phyloP scores from a whole-genome alignment of 2,329 filamentous ascomycete genomes.

The Stagonosporopsis rhizophila region DNA sequence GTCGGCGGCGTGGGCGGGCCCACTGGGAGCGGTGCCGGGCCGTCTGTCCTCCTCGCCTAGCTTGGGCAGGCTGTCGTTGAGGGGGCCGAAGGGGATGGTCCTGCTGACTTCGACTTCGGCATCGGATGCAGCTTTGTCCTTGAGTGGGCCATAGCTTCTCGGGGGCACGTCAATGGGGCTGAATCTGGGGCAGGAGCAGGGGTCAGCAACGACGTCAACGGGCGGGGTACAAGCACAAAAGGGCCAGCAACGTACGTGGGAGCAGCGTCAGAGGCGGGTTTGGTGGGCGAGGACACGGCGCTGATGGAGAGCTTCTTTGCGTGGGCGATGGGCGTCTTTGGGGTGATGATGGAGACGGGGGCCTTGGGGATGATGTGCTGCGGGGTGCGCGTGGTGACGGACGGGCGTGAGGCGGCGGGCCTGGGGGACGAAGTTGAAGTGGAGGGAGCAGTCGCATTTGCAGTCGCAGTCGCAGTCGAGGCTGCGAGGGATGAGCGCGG shows the following conservation, averaged over 20 bases:
- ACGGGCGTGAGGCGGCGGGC: conserved; percentile 33
- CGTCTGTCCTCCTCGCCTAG: conserved; percentile 37
- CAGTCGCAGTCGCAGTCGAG: too few species aligned
- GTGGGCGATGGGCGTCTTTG: conserved; percentile 29
- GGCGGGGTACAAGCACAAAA: not conserved
- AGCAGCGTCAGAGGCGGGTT: conserved; percentile 17
- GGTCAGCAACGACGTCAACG: conserved; percentile 3
- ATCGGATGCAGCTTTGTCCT: conserved; percentile 47
- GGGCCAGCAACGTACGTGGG: conserved; percentile 1
- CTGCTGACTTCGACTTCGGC: conserved; percentile 44
- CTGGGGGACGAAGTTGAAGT: conserved; percentile 15
- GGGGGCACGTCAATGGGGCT: conserved; percentile 34
- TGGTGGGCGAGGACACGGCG: conserved; percentile 17
- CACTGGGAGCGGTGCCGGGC: conserved; percentile 45
- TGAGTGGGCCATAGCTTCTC: conserved; percentile 33
- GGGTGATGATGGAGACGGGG: conserved; percentile 22
- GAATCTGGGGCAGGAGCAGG: conserved; percentile 19
- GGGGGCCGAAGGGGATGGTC: conserved; percentile 31
- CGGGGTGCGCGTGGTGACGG: conserved; percentile 29
- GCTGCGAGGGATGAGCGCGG: conserved; percentile 41
- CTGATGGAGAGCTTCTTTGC: conserved; percentile 41
- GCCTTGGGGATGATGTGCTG: conserved; percentile 30
- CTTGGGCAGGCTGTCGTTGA: conserved; percentile 41
- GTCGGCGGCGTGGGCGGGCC: conserved; percentile 38
- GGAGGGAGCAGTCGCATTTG: not conserved